phyloP scores from a whole-genome alignment of 495 filamentous ascomycete genomes.

The Trichoderma orchidacearum region DNA sequence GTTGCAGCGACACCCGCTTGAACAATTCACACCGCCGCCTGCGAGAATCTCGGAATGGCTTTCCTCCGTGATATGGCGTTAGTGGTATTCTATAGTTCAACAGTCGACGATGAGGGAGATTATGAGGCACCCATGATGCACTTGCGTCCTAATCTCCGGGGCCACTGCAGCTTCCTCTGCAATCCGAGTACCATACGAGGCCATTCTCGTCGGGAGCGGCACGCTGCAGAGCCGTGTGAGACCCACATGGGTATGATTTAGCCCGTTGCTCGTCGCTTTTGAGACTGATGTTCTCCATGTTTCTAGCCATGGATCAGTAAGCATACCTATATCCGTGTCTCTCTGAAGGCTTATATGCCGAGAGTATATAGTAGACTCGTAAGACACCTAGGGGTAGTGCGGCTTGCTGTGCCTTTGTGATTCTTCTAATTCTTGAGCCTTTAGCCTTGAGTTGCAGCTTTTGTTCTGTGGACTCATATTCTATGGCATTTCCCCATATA shows the following conservation, averaged over 20 bases:
- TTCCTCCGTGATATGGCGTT: neutral
- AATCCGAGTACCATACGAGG: constrained; percentile 16
- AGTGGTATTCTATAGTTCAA: neutral
- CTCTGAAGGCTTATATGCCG: neutral
- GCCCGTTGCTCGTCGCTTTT: neutral
- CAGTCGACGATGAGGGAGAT: neutral
- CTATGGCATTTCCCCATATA: too few species aligned
- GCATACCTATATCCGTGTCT: neutral
- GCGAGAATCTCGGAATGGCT: neutral
- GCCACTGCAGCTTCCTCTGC: neutral
- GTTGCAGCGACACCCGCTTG: constrained; percentile 1
- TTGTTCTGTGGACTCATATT: too few species aligned
- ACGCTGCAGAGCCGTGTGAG: constrained; percentile 14
- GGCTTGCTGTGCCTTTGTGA: neutral
- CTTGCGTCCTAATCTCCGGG: neutral
- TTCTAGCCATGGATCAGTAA: neutral
- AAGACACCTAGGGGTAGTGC: too few species aligned
- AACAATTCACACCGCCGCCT: neutral
- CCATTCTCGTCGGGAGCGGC: constrained; percentile 20
- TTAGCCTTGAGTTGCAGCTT: too few species aligned
- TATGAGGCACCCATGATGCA: neutral
- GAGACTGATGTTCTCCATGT: neutral
- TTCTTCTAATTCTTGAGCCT: too few species aligned
- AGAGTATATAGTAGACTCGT: neutral
- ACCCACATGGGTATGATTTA: neutral